These are phyloP conservation scores for Boletellus emodensis DNA, from an alignment of 768 basidiomycete genomes.

Conservation along the genomic window DNA sequence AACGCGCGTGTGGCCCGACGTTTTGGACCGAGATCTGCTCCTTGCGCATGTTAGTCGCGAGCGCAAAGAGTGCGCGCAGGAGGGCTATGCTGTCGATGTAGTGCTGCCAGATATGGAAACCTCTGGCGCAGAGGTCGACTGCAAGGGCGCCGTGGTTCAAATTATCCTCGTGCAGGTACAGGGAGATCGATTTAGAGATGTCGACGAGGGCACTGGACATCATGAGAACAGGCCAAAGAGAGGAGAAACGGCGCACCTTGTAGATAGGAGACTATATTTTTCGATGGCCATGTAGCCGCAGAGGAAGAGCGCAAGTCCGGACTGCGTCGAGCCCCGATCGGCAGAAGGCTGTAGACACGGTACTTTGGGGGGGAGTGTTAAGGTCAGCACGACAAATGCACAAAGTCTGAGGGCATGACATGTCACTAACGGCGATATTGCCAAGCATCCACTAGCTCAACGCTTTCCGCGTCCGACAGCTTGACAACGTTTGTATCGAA, in stretches of 20 bases:
- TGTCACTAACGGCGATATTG: slow-evolving; percentile 53
- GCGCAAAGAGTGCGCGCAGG: slow-evolving; percentile 73
- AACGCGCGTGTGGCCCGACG: slow-evolving; percentile 71
- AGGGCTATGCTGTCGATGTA: slow-evolving; percentile 89
- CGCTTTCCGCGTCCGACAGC: slow-evolving; percentile 65
- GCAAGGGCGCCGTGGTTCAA: slow-evolving; percentile 67
- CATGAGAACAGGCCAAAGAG: neutral
- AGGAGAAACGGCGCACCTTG: slow-evolving; percentile 44
- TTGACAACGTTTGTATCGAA: slow-evolving; percentile 73
- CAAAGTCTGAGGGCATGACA: neutral
- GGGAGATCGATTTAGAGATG: slow-evolving; percentile 75
- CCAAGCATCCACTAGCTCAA: slow-evolving; percentile 55
- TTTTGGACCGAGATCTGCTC: slow-evolving; percentile 67
- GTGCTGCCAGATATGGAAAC: slow-evolving; percentile 93
- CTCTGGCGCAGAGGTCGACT: slow-evolving; percentile 86
- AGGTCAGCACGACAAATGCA: slow-evolving; percentile 8
- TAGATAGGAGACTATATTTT: slow-evolving; percentile 70
- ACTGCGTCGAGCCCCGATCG: slow-evolving; percentile 52
- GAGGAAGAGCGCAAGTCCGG: slow-evolving; percentile 73
- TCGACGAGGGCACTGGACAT: slow-evolving; percentile 55
- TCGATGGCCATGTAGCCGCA: slow-evolving; percentile 81
- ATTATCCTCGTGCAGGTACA: slow-evolving; percentile 72
- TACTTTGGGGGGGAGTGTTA: slow-evolving; percentile 35
- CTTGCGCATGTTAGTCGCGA: slow-evolving; percentile 71
- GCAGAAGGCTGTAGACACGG: slow-evolving; percentile 59